Evolutionary conservation across 495 filamentous ascomycete genomes (phyloP).

Genomic region (Tuber aestivum): DNA sequence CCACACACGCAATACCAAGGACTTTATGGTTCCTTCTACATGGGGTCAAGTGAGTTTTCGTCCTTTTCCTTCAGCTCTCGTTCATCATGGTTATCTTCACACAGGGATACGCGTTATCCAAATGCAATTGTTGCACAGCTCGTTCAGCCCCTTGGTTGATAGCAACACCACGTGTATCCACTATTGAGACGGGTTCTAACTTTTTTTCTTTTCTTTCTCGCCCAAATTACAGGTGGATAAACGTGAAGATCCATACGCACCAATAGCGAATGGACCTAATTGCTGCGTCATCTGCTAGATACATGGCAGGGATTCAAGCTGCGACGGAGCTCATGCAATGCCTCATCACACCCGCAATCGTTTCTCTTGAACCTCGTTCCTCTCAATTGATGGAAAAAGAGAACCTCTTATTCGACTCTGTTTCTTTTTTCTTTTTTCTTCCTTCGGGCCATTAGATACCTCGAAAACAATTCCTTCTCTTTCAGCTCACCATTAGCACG

Average conservation of each 20-base stretch:
- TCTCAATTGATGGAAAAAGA: neutral
- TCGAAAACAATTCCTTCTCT: constrained; percentile 14
- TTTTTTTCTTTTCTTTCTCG: constrained; percentile 15
- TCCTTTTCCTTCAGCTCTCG: constrained; percentile 23
- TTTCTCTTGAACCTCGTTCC: constrained; percentile 25
- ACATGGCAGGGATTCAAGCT: constrained; percentile 43
- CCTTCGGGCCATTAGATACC: constrained; percentile 25
- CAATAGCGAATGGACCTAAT: constrained; percentile 69
- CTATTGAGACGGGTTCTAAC: constrained; percentile 20
- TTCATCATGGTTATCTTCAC: constrained; percentile 12
- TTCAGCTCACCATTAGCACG: constrained; percentile 12
- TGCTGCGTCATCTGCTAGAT: constrained; percentile 70
- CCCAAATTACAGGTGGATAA: constrained; percentile 60
- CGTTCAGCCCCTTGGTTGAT: constrained; percentile 15
- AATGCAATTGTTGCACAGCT: constrained; percentile 10
- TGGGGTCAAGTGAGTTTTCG: constrained; percentile 73
- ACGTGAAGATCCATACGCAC: constrained; percentile 92
- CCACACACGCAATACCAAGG: constrained; percentile 92
- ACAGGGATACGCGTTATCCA: constrained; percentile 7
- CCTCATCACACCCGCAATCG: constrained; percentile 39
- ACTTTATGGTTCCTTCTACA: constrained; percentile 97
- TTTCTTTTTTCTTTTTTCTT: constrained; percentile 26
- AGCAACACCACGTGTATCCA: constrained; percentile 30
- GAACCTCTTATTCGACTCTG: constrained; percentile 61
- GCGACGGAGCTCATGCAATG: constrained; percentile 32